These are phyloP conservation scores for Rutstroemia sp. DNA, from an alignment of 2,329 filamentous ascomycete species.

Conservation along the genomic window DNA sequence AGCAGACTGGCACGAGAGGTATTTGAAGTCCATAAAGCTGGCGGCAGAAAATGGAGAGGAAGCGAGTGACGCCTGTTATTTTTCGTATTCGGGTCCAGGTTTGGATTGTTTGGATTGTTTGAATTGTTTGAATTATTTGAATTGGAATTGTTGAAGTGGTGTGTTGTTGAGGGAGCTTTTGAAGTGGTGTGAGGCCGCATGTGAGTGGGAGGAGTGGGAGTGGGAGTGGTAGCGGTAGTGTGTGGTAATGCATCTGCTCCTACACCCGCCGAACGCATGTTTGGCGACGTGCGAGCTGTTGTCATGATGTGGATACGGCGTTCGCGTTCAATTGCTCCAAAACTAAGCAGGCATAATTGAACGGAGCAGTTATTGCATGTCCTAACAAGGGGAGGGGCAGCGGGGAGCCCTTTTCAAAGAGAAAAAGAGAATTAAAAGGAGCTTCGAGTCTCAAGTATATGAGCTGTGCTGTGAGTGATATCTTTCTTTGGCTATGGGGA, in stretches of 20 bases:
- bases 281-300: constrained; percentile 1
- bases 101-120: neutral
- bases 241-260: neutral
- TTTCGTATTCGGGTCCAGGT: neutral
- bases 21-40: constrained; percentile 27
- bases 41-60: constrained; percentile 27
- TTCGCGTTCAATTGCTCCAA: neutral
- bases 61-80: constrained; percentile 24
- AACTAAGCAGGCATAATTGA: neutral
- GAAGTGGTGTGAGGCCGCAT: constrained; percentile 8
- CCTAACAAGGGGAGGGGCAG: neutral
- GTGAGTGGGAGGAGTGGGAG: neutral
- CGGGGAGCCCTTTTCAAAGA: neutral
- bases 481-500: neutral
- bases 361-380: neutral
- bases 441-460: neutral
- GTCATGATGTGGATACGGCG: constrained; percentile 4
- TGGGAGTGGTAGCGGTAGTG: neutral
- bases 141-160: neutral
- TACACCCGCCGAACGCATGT: constrained; percentile 1
- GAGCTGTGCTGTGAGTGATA: neutral
- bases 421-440: too few species aligned
- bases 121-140: neutral
- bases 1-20: constrained; percentile 27
- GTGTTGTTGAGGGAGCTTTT: neutral